A percentile compares a stretch with the other conserved stretches of the same genome.
These are phyloP conservation scores for Xylaria sp. DNA, from an alignment of 2,329 filamentous ascomycete genomes.

Conservation along the genomic window DNA sequence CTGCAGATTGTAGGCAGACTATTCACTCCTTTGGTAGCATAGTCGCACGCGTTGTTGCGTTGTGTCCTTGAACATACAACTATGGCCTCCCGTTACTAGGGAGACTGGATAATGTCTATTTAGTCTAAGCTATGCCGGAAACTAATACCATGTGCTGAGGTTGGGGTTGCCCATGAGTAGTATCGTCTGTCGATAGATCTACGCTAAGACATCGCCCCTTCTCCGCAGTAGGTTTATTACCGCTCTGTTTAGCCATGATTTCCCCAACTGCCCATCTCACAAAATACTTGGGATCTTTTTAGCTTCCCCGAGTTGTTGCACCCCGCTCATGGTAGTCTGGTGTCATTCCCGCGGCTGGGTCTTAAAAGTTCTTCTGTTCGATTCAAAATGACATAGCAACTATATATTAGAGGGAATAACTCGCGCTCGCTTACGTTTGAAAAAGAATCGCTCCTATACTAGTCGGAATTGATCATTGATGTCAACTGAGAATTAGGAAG, in stretches of 20 bases:
- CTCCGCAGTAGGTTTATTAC: conserved; percentile 8
- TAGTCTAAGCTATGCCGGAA: neutral
- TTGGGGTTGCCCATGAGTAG: neutral
- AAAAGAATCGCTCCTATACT: no score
- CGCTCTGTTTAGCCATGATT: conserved; percentile 2
- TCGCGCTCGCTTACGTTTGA: no score
- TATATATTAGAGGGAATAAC: no score
- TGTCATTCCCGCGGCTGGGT: neutral
- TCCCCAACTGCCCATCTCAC: neutral
- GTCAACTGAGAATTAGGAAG: conserved; percentile 31
- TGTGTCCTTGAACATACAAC: neutral
- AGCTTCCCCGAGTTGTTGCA: neutral
- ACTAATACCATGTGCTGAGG: neutral
- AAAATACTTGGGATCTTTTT: neutral
- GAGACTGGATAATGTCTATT: neutral
- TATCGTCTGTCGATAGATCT: neutral
- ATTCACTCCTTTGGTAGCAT: neutral
- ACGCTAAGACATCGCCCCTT: neutral
- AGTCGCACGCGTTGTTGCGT: conserved; percentile 5
- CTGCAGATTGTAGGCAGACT: neutral
- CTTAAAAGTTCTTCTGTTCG: neutral
- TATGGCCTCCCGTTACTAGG: neutral
- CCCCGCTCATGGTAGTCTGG: neutral
- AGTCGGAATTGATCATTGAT: no score
- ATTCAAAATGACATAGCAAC: neutral